phyloP scores from a whole-genome alignment of 306 rosid genomes.

The Arachis hypogaea region DNA sequence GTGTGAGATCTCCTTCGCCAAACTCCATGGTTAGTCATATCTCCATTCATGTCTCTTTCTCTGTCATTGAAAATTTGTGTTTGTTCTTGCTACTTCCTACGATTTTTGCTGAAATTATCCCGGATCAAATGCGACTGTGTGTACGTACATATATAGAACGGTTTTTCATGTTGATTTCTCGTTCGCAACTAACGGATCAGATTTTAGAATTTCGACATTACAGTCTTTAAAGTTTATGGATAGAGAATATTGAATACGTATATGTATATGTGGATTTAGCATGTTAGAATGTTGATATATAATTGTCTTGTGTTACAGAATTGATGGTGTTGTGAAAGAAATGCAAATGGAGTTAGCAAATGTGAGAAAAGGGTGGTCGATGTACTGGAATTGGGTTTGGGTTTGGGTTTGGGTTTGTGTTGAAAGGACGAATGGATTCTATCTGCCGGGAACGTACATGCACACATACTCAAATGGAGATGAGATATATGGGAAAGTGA shows the following conservation, averaged over 20 bases:
- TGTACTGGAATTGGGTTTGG: conserved; percentile 38
- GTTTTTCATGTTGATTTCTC: not conserved
- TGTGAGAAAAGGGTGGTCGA: conserved; percentile 37
- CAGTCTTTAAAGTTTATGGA: not conserved
- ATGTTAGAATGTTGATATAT: no score
- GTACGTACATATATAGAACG: no score
- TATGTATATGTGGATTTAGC: no score
- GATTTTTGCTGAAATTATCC: not conserved
- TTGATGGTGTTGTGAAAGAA: no score
- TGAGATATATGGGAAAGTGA: conserved; percentile 68
- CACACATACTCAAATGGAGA: conserved; percentile 70
- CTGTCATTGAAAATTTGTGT: not conserved
- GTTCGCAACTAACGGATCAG: conserved; percentile 35
- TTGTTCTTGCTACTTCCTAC: not conserved
- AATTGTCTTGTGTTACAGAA: no score
- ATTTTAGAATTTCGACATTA: not conserved
- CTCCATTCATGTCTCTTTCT: not conserved
- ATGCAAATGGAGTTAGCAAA: conserved; percentile 53
- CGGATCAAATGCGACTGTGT: no score
- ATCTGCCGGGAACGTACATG: conserved; percentile 96
- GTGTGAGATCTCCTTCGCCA: conserved; percentile 37
- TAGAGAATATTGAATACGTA: no score
- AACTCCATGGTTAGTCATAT: conserved; percentile 35
- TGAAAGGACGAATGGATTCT: conserved; percentile 61
- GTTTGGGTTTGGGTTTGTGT: conserved; percentile 45